Evolutionary conservation across 2,329 filamentous ascomycete genomes (phyloP).

Genomic region (Lecanicillium sp.): DNA sequence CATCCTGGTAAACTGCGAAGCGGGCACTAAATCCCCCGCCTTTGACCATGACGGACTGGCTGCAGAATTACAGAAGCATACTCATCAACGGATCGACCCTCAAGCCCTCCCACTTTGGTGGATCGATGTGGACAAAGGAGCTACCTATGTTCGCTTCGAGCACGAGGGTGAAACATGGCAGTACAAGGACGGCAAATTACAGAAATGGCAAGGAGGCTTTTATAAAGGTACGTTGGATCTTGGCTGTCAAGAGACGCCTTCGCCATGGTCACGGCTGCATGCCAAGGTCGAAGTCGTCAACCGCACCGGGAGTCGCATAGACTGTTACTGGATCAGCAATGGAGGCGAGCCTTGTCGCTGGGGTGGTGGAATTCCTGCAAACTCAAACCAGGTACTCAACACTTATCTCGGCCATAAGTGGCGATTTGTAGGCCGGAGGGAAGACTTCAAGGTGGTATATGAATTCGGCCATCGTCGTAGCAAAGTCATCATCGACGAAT

Average conservation of each 20-base stretch:
- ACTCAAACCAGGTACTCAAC: background rate
- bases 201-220: slow-evolving; percentile 13
- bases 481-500: slow-evolving; percentile 5
- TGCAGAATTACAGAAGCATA: slow-evolving; percentile 8
- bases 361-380: slow-evolving; percentile 6
- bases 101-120: slow-evolving; percentile 13
- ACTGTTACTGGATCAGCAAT: slow-evolving; percentile 17
- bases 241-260: slow-evolving; percentile 14
- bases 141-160: slow-evolving; percentile 13
- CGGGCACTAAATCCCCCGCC: slow-evolving; percentile 9
- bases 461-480: slow-evolving; percentile 3
- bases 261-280: slow-evolving; percentile 7
- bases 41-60: slow-evolving; percentile 18
- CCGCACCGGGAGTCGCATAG: slow-evolving; percentile 12
- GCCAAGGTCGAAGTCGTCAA: slow-evolving; percentile 17
- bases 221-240: slow-evolving; percentile 3
- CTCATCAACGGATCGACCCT: too few relatives aligned
- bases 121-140: slow-evolving; percentile 12
- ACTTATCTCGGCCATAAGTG: slow-evolving; percentile 10
- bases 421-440: too few relatives aligned
- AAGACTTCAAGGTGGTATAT: slow-evolving; percentile 3
- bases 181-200: slow-evolving; percentile 11
- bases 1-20: slow-evolving; percentile 12
- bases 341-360: slow-evolving; percentile 10
- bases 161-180: slow-evolving; percentile 13